phyloP scores from a whole-genome alignment of 352 stramenopile species.

The Blastocystis sp. region DNA sequence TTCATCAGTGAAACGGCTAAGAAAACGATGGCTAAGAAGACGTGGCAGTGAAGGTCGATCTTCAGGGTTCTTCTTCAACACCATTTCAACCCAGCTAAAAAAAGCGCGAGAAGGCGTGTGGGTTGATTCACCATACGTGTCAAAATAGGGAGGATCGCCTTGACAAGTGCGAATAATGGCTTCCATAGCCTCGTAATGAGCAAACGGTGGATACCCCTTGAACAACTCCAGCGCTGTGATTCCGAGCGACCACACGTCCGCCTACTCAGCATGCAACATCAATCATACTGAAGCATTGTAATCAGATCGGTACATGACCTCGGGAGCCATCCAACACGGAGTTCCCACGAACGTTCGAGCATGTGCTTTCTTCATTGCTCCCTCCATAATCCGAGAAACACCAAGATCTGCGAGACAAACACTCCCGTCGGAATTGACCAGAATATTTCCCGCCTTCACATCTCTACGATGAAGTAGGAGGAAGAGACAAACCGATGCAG shows the following conservation, averaged over 20 bases:
- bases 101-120: background rate
- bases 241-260: conserved; percentile 57
- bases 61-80: conserved; percentile 32
- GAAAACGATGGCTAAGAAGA: conserved; percentile 8
- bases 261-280: background rate
- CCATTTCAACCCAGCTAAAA: background rate
- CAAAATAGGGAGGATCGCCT: background rate
- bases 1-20: background rate
- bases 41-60: background rate
- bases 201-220: conserved; percentile 47
- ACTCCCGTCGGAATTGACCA: background rate
- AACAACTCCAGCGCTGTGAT: conserved; percentile 58
- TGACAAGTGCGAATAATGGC: conserved; percentile 28
- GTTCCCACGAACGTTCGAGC: conserved; percentile 39
- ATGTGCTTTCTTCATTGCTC: conserved; percentile 5
- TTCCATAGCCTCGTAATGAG: conserved; percentile 21
- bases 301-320: background rate
- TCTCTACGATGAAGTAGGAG: background rate
- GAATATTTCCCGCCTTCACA: conserved; percentile 55
- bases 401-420: conserved; percentile 51
- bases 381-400: conserved; percentile 44
- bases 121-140: background rate
- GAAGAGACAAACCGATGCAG: conserved; percentile 5
- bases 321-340: conserved; percentile 60
- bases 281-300: conserved; percentile 9